Conservation (phyloP, 176 grass and related monocot species). For the Phoenix dactylifera region DNA sequence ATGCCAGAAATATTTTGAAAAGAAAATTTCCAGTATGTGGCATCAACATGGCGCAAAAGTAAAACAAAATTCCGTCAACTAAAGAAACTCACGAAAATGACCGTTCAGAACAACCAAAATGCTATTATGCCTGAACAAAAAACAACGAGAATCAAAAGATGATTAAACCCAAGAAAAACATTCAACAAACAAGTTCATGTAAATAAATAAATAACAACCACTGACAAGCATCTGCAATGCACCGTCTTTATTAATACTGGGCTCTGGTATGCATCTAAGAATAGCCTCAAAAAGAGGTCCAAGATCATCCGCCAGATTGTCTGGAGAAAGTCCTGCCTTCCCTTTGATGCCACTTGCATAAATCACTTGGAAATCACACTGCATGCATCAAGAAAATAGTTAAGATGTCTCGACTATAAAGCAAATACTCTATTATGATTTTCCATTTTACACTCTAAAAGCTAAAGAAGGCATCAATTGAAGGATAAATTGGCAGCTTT, state of each 20-base stretch:
- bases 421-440: background rate
- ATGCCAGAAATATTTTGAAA: too few relatives aligned
- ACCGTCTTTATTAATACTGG: conserved; percentile 82
- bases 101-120: too few relatives aligned
- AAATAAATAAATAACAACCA: conserved; percentile 13
- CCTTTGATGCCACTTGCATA: conserved; percentile 96
- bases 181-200: too few relatives aligned
- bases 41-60: too few relatives aligned
- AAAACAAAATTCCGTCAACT: too few relatives aligned
- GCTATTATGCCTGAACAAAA: too few relatives aligned
- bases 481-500: conserved; percentile 12
- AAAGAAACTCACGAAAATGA: too few relatives aligned
- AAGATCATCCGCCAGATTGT: conserved; percentile 84
- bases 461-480: conserved; percentile 17
- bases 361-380: conserved; percentile 98
- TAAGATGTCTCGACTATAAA: conserved; percentile 19
- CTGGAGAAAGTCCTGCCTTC: conserved; percentile 71
- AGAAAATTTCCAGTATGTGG: too few relatives aligned
- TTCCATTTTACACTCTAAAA: background rate
- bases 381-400: conserved; percentile 14
- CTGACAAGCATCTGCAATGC: conserved; percentile 90
- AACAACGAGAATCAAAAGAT: too few relatives aligned
- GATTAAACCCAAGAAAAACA: too few relatives aligned
- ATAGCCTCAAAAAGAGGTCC: conserved; percentile 95
- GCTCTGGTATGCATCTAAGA: conserved; percentile 97